Base-by-base conservation (phyloP, 306 rosid genomes). In the Glycine tomentella region DNA sequence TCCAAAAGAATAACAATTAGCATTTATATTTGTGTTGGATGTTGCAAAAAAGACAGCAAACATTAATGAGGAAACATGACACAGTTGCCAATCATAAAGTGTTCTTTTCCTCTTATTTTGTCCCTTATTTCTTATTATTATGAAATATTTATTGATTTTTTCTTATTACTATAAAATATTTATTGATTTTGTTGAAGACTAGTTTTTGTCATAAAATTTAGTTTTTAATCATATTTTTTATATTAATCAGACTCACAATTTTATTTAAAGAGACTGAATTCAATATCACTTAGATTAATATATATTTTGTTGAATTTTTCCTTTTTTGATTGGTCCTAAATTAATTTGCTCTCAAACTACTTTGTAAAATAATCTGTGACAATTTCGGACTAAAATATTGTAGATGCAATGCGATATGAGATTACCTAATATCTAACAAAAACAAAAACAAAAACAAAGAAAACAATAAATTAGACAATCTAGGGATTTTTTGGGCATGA, bases 331-430 rank as follows among this genome's bases (percentile, higher is more conserved):
- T 3, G 20, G 63, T 48, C 71, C n/a, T 25, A 69, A 52, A 42
- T 7, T 4, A 40, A 16, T 13, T 40, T 53, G 45, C 17, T 79
- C 76, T 56, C 69, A 9, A 42, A 79, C 31, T 33, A 36, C 50
- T 57, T 66, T 16, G 3, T 42, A 38, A 4, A 38, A 25, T 48
- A 67, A 68, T 69, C 25, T 12, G 38, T 9, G 6, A 53, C 53
- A 58, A 67, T 50, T 49, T 38, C 31, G 8, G 49, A 61, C 13
- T 58, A 67, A 33, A 76, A 36, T 48, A 76, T 57, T 72, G 33
- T 48, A 51, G 40, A 79, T 75, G 84, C 78, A 56, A 70, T 57
- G 15, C 72, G 34, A 59, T 51, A 36, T 17, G 10, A 44, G 34
- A 79, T n/a, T 33, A 42, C 62, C 56, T 5, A 15, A 4, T 13